These are phyloP conservation scores for Geotrichum phurueaensis DNA, from an alignment of 1,139 yeast species.

Conservation along the genomic window DNA sequence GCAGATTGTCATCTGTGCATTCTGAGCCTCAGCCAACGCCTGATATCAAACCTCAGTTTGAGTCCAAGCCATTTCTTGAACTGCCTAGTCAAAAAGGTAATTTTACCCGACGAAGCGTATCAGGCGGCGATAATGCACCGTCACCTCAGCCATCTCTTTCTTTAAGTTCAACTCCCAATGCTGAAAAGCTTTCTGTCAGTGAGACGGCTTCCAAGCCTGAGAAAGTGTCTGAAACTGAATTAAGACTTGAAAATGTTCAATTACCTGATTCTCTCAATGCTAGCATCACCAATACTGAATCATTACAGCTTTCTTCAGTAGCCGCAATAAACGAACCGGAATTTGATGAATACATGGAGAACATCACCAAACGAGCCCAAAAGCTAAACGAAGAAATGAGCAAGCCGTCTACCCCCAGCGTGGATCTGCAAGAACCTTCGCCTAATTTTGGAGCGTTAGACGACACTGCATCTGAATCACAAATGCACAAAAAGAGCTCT, in stretches of 20 bases:
- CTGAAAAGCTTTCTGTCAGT: neutral
- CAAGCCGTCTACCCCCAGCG: neutral
- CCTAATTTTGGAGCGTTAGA: neutral
- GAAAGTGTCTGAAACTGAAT: neutral
- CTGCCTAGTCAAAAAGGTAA: conserved; percentile 11
- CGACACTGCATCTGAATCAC: neutral
- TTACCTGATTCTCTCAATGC: neutral
- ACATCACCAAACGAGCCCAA: conserved; percentile 12
- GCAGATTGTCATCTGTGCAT: neutral
- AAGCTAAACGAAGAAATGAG: neutral
- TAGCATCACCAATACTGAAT: neutral
- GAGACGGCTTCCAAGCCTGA: neutral
- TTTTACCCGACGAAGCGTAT: neutral
- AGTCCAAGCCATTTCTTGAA: conserved; percentile 5
- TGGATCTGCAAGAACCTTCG: neutral
- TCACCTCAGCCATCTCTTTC: neutral
- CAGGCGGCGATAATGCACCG: neutral
- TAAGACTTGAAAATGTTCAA: neutral
- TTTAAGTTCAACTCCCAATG: neutral
- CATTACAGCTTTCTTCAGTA: neutral
- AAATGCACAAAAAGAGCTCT: neutral
- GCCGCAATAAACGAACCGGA: neutral
- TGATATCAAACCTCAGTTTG: neutral
- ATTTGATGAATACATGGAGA: conserved; percentile 9
- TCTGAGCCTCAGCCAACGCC: neutral